phyloP scores from a whole-genome alignment of 1,139 yeast genomes.

The Maudiozyma humilis region DNA sequence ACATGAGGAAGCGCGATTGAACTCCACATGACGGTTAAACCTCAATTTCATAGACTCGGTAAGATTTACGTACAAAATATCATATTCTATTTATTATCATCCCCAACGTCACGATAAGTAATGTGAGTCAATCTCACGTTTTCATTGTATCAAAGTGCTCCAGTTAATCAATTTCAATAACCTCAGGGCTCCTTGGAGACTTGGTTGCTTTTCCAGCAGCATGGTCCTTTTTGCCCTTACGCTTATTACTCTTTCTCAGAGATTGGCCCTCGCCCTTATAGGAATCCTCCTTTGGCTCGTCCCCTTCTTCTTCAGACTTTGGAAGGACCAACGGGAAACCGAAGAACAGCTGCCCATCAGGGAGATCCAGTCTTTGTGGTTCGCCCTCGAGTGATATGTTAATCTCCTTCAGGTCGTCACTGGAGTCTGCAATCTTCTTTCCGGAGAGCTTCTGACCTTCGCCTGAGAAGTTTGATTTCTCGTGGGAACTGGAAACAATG shows the following conservation, averaged over 20 bases:
- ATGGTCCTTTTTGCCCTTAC: conserved; percentile 50
- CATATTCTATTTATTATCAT: background rate
- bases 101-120: too few relatives aligned
- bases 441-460: conserved; percentile 72
- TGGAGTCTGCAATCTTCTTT: conserved; percentile 31
- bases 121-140: too few relatives aligned
- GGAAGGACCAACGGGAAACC: conserved; percentile 88
- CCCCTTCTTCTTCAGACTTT: conserved; percentile 37
- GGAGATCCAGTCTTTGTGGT: conserved; percentile 65
- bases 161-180: conserved; percentile 68
- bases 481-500: conserved; percentile 40
- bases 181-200: conserved; percentile 61
- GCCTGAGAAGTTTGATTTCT: conserved; percentile 42
- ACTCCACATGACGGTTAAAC: too few relatives aligned
- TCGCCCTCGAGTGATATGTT: conserved; percentile 39
- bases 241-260: conserved; percentile 62
- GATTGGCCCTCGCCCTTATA: conserved; percentile 64
- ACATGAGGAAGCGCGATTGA: conserved; percentile 12
- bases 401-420: conserved; percentile 18
- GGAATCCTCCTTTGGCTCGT: conserved; percentile 33
- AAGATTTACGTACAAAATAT: background rate
- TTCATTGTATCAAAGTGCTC: too few relatives aligned
- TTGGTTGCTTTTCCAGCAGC: conserved; percentile 32
- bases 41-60: background rate
- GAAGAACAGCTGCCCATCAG: conserved; percentile 82